A percentile compares a stretch with the other conserved stretches of the same genome.
phyloP scores from a whole-genome alignment of 345 rosid genomes.

The Dovyalis caffra region DNA sequence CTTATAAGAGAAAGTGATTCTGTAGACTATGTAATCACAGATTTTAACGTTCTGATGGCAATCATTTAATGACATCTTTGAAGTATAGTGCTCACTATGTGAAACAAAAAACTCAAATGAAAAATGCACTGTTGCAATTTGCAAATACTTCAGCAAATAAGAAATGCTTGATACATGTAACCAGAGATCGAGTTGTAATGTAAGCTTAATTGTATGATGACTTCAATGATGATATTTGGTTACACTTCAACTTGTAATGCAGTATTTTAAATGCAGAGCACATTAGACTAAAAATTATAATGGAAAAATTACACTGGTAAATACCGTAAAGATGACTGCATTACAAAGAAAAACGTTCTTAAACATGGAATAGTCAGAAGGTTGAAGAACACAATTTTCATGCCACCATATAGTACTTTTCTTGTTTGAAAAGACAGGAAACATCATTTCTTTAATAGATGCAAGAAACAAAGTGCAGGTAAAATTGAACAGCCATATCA shows the following conservation, averaged over 20 bases:
- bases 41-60: not conserved
- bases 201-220: not conserved
- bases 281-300: not conserved
- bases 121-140: not conserved
- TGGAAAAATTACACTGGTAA: not conserved
- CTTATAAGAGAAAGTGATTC: not conserved
- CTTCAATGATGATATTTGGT: not conserved
- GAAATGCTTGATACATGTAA: not conserved
- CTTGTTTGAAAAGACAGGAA: not conserved
- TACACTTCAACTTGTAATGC: not conserved
- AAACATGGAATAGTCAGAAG: not conserved
- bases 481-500: not conserved
- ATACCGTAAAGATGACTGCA: not conserved
- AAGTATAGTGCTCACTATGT: not conserved
- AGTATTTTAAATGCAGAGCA: not conserved
- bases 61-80: not conserved
- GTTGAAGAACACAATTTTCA: not conserved
- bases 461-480: not conserved
- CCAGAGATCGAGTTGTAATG: not conserved
- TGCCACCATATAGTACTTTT: not conserved
- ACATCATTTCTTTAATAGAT: not conserved
- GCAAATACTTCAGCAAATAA: not conserved
- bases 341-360: not conserved
- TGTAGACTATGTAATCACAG: not conserved
- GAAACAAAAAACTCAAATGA: not conserved